Evolutionary conservation across 2,329 filamentous ascomycete species (phyloP).

Genomic region (Colletotrichum tanaceti): DNA sequence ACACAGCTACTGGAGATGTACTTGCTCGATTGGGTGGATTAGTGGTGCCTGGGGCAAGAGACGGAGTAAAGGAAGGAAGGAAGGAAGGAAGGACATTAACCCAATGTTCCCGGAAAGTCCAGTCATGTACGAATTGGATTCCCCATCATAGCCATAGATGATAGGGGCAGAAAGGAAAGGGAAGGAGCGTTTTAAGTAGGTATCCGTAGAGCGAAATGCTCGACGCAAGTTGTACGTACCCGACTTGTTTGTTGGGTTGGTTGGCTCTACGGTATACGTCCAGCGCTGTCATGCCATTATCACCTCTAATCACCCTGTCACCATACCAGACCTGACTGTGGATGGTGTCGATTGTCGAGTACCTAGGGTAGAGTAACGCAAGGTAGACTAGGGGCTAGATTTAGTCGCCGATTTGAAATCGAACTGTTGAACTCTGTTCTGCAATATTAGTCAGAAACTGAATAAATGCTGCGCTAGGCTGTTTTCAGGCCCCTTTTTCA

Average conservation of each 20-base stretch:
- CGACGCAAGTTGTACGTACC: conserved; percentile 6
- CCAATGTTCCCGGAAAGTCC: conserved; percentile 22
- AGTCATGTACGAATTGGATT: not conserved
- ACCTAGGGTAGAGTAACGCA: too few relatives aligned
- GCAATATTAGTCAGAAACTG: too few relatives aligned
- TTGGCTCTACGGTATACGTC: not conserved
- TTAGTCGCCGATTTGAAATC: too few relatives aligned
- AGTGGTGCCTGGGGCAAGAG: not conserved
- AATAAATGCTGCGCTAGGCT: too few relatives aligned
- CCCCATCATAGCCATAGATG: not conserved
- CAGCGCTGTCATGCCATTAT: not conserved
- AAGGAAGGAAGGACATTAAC: conserved; percentile 14
- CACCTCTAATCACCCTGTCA: too few relatives aligned
- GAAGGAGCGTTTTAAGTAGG: not conserved
- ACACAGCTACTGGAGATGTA: too few relatives aligned
- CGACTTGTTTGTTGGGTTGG: not conserved
- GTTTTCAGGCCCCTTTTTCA: too few relatives aligned
- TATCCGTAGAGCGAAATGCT: not conserved
- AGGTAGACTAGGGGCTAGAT: too few relatives aligned
- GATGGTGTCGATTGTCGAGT: too few relatives aligned
- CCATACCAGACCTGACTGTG: too few relatives aligned
- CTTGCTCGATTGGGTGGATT: not conserved
- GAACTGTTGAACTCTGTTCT: too few relatives aligned
- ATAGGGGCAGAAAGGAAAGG: not conserved
- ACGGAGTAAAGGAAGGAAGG: not conserved